Percentiles rank a stretch among this genome's conserved stretches.
Evolutionary conservation across 2,329 filamentous ascomycete species (phyloP).

Genomic region (Penicillium verrucosum): DNA sequence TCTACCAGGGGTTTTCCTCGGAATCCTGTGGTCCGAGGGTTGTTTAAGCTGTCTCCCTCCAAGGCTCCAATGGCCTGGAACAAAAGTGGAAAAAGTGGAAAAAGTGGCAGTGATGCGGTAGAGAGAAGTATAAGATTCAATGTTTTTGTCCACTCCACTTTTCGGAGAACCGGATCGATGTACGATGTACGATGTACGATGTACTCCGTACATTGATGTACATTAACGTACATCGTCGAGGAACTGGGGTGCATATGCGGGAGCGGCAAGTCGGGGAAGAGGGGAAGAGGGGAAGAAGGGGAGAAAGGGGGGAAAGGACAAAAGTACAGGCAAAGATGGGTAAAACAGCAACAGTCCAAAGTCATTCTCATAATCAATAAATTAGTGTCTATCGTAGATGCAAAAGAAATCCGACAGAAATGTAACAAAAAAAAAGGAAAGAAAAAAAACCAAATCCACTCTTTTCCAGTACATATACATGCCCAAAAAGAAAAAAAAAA

Average conservation of each 20-base stretch:
- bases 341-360: neutral
- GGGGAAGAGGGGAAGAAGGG: neutral
- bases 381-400: slow-evolving; percentile 1
- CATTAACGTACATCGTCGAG: neutral
- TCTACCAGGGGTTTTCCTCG: neutral
- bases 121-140: neutral
- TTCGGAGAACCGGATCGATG: neutral
- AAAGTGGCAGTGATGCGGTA: neutral
- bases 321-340: neutral
- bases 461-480: slow-evolving; percentile 4
- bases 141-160: neutral
- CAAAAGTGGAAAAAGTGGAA: neutral
- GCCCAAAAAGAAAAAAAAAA: neutral
- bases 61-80: neutral
- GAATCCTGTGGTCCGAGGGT: neutral
- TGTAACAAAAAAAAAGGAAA: neutral
- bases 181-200: neutral
- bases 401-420: neutral
- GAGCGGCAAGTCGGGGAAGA: neutral
- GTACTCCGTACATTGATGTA: neutral
- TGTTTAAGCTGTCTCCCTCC: neutral
- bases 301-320: neutral
- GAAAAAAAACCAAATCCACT: neutral
- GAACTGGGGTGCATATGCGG: neutral
- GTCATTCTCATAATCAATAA: neutral